Base-by-base conservation (phyloP, 768 basidiomycete genomes). In the Termitomyces sp. region DNA sequence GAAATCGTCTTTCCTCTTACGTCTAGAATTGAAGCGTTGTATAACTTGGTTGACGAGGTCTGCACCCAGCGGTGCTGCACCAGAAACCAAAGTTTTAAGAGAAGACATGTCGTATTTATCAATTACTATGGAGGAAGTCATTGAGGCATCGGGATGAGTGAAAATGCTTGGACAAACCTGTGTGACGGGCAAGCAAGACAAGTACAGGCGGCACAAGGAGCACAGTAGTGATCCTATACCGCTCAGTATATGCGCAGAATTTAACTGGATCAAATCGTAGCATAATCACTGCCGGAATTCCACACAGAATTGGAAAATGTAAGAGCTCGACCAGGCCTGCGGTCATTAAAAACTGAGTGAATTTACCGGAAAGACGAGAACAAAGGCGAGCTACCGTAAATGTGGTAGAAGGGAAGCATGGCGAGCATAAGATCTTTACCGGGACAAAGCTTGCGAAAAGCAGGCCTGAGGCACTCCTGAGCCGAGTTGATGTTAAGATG, bases 181-280 rank as follows among this genome's bases (percentile, higher is more conserved):
- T 81, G 63, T 90, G 86, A 58, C 87, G 81, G 2, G 85, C 73
- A 44, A 97, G 76, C 1, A 84, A 78, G 18, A 96, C 84, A 11
- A 94, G 72, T 22, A 97, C 84, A 0, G 94, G 93, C 0, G 94
- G 94, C 1, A 92, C 92, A 49, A 92, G 73, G 0, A 88, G 71
- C 0, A 80, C 57, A 1, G 74, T 58, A 0, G 87, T 86, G 28
- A 85, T 79, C 52, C 74, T 81, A 74, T 90, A 89, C 50, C 75
- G 78, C 59, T 86, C 77, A 47, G 95, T 81, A 46, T 81, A 75
- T 10, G 76, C 72, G 60, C 90, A 87, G 64, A 90, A 91, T 50
- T 73, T 68, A 0, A 74, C 73, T 0, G 90, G 87, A 60, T 94
- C 88, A 67, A 94, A 95, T 36, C 82, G 81, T 2, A 80, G 70